Conservation (phyloP, 1,139 yeast species). For the Suhomyces yuchorum region DNA sequence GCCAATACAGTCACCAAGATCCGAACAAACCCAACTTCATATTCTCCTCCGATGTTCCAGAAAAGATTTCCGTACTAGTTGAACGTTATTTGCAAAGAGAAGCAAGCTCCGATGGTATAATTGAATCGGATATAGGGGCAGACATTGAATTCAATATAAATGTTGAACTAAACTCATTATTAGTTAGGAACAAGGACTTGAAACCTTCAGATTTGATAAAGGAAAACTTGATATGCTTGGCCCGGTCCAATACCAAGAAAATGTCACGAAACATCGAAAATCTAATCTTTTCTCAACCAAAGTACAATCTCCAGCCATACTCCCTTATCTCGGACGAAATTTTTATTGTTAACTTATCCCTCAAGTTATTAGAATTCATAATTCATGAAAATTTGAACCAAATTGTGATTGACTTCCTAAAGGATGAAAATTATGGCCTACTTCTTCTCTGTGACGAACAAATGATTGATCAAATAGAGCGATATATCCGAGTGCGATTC, state of each 20-base stretch:
- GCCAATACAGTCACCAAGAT: conserved; percentile 22
- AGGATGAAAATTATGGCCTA: conserved; percentile 37
- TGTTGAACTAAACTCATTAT: conserved; percentile 40
- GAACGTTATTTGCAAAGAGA: conserved; percentile 9
- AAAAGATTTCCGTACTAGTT: conserved; percentile 20
- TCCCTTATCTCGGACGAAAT: conserved; percentile 25
- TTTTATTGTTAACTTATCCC: conserved; percentile 36
- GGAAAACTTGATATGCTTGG: conserved; percentile 39
- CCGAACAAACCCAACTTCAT: conserved; percentile 43
- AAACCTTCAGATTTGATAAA: conserved; percentile 38
- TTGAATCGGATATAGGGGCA: conserved; percentile 5
- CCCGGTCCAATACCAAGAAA: conserved; percentile 23
- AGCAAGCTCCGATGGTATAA: background rate
- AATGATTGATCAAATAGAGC: conserved; percentile 32
- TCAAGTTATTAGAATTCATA: conserved; percentile 24
- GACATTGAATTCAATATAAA: conserved; percentile 30
- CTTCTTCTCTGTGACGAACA: conserved; percentile 33
- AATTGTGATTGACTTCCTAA: conserved; percentile 28
- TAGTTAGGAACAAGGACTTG: conserved; percentile 32
- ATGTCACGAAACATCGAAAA: conserved; percentile 10
- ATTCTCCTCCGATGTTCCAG: conserved; percentile 40
- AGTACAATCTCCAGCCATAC: conserved; percentile 8
- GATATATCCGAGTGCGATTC: conserved; percentile 28
- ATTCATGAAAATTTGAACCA: conserved; percentile 17
- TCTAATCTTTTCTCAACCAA: conserved; percentile 13